These are phyloP conservation scores for Amaranthus tricolor DNA, from an alignment of 179 eudicot species.

Conservation along the genomic window DNA sequence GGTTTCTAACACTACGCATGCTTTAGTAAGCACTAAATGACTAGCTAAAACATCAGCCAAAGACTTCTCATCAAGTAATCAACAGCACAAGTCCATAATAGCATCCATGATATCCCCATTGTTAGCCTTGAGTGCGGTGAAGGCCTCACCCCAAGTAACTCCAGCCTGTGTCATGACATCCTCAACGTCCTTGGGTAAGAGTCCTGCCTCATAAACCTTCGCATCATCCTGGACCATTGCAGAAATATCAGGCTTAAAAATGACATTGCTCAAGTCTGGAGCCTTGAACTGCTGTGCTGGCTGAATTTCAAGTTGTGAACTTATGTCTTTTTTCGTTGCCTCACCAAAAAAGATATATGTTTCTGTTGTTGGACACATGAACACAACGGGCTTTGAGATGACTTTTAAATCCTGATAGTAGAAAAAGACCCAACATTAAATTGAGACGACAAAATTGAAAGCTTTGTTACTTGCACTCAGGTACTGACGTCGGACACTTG, in stretches of 20 bases:
- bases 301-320: conserved; percentile 76
- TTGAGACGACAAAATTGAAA: neutral
- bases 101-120: conserved; percentile 76
- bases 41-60: too few species aligned
- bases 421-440: neutral
- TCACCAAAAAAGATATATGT: conserved; percentile 76
- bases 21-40: too few species aligned
- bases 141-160: conserved; percentile 60
- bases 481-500: too few species aligned
- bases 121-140: conserved; percentile 60
- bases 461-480: too few species aligned
- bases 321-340: conserved; percentile 73
- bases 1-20: too few species aligned
- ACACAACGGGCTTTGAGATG: conserved; percentile 77
- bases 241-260: conserved; percentile 58
- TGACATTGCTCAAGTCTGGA: conserved; percentile 51
- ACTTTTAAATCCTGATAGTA: conserved; percentile 57
- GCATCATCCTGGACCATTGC: conserved; percentile 62
- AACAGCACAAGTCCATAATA: conserved; percentile 76
- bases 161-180: conserved; percentile 88
- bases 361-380: conserved; percentile 78
- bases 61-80: conserved; percentile 7
- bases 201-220: conserved; percentile 65
- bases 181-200: conserved; percentile 76
- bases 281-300: conserved; percentile 83